Evolutionary conservation across 2,329 filamentous ascomycete genomes (phyloP).

Genomic region (Chaetomium globosum): DNA sequence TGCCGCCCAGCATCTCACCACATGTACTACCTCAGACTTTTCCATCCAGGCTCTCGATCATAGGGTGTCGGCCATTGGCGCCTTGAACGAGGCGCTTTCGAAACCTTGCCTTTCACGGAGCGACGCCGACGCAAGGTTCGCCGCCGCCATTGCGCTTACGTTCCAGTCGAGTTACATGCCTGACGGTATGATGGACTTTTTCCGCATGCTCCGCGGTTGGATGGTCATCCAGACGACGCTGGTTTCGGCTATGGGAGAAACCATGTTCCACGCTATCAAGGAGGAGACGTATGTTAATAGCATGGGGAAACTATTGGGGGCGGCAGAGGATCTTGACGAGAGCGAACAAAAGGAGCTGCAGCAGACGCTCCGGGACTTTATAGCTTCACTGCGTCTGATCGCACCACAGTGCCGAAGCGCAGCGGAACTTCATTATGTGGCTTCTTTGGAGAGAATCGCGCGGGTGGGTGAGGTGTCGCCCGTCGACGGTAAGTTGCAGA

Average conservation of each 20-base stretch:
- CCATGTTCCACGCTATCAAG: not conserved
- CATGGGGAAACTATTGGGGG: not conserved
- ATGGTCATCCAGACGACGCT: conserved; percentile 11
- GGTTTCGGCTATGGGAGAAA: not conserved
- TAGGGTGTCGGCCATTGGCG: not conserved
- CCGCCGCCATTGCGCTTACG: conserved; percentile 2
- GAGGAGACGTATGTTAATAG: not conserved
- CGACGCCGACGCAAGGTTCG: not conserved
- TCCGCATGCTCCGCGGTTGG: conserved; percentile 13
- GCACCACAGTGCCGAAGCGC: not conserved
- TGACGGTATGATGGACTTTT: conserved; percentile 15
- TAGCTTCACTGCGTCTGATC: not conserved
- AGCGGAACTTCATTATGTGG: not conserved
- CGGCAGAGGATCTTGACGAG: not conserved
- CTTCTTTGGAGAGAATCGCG: not conserved
- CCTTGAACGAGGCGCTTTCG: not conserved
- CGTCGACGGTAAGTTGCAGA: not conserved
- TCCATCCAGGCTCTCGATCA: not conserved
- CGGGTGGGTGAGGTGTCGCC: not conserved
- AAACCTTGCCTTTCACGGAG: not conserved
- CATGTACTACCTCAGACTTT: not conserved
- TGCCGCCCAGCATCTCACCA: conserved; percentile 8
- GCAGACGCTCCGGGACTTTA: not conserved
- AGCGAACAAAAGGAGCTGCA: not conserved
- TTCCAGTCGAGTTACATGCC: conserved; percentile 17